Percentiles rank a stretch among this genome's conserved stretches.
These are phyloP conservation scores for Paramecium sexaurelia DNA, from an alignment of 73 alveolate species.

Conservation along the genomic window DNA sequence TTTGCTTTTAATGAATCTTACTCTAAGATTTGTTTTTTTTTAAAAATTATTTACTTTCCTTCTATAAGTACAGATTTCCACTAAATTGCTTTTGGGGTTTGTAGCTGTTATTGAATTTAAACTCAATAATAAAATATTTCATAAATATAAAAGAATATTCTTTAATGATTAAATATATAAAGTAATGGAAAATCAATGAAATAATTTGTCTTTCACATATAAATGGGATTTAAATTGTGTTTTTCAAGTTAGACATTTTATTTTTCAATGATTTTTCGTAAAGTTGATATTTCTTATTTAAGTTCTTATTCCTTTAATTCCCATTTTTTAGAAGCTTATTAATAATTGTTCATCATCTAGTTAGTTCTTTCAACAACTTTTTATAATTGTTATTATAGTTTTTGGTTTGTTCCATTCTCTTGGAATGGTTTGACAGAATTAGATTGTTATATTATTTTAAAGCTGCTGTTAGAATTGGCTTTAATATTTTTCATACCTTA, in stretches of 20 bases:
- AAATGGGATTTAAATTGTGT: not conserved
- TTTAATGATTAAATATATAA: not conserved
- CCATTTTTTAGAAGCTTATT: not conserved
- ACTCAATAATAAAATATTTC: not conserved
- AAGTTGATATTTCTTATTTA: not conserved
- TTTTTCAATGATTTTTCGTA: not conserved
- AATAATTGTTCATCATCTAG: not conserved
- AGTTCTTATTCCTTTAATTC: not conserved
- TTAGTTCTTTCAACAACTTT: constrained; percentile 4
- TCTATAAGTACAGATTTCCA: not conserved
- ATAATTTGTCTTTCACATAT: not conserved
- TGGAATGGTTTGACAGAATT: not conserved
- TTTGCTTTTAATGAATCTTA: not conserved
- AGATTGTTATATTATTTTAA: not conserved
- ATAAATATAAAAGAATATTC: not conserved
- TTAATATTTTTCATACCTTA: not conserved
- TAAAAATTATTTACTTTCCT: not conserved
- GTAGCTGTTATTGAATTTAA: not conserved
- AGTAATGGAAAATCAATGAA: constrained; percentile 26
- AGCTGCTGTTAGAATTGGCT: constrained; percentile 1
- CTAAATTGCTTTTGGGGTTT: not conserved
- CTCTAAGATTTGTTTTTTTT: not conserved
- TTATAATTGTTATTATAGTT: not conserved
- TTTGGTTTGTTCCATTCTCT: not conserved
- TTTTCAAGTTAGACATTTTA: not conserved